phyloP scores from a whole-genome alignment of 169 alveolate species.

The Ichthyophthirius multifiliis region DNA sequence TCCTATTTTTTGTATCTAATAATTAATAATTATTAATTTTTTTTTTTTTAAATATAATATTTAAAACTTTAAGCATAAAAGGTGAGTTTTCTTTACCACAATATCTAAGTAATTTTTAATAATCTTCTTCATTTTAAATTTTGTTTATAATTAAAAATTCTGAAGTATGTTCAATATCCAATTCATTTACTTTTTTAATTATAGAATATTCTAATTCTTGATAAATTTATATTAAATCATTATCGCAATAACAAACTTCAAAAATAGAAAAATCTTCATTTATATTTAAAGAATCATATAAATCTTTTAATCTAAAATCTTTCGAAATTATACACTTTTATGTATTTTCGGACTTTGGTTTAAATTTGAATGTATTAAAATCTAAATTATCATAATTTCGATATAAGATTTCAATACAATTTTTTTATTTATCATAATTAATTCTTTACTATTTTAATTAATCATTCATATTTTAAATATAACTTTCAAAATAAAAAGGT shows the following conservation, averaged over 20 bases:
- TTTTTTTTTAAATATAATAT: neutral
- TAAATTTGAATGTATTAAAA: neutral
- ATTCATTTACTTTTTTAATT: neutral
- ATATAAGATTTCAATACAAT: neutral
- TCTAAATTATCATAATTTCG: neutral
- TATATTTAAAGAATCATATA: neutral
- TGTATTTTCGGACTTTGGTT: neutral
- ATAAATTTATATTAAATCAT: neutral
- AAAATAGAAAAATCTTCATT: neutral
- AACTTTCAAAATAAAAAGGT: neutral
- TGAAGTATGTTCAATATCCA: neutral
- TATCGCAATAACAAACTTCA: neutral
- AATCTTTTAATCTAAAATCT: neutral
- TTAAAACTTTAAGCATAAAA: neutral
- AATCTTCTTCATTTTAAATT: neutral
- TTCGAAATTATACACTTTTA: neutral
- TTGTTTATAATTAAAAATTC: neutral
- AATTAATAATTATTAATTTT: neutral
- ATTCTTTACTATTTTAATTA: neutral
- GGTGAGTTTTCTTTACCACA: slow-evolving; percentile 8
- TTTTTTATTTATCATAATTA: neutral
- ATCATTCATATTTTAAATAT: neutral
- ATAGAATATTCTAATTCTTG: neutral
- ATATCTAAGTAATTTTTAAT: neutral
- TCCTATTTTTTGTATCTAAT: neutral